phyloP scores from a whole-genome alignment of 345 rosid species.

The Diplotaxis tenuifolia region DNA sequence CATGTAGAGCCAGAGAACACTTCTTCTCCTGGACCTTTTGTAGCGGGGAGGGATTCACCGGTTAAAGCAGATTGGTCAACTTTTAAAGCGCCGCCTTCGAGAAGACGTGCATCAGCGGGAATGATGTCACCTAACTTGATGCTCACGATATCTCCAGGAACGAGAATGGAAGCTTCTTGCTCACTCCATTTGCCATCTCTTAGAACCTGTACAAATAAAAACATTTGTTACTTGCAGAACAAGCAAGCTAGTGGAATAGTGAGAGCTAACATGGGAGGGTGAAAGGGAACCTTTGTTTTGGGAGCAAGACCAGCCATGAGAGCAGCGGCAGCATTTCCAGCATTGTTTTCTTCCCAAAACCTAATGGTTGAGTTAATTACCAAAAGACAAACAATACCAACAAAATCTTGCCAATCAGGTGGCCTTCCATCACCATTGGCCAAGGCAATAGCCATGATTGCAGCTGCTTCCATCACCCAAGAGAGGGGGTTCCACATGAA shows the following conservation, averaged over 20 bases:
- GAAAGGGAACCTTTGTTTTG: background rate
- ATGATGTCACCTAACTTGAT: background rate
- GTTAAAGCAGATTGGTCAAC: background rate
- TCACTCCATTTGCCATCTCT: background rate
- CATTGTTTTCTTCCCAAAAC: background rate
- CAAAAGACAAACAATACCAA: background rate
- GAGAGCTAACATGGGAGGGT: background rate
- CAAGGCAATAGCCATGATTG: background rate
- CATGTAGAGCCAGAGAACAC: background rate
- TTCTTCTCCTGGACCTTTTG: background rate
- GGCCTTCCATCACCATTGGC: background rate
- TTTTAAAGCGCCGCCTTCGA: background rate
- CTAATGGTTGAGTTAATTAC: background rate
- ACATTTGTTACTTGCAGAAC: background rate
- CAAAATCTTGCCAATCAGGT: background rate
- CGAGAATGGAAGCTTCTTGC: background rate
- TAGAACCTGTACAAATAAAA: background rate
- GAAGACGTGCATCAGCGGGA: background rate
- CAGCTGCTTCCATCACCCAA: background rate
- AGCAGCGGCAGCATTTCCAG: background rate
- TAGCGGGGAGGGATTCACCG: background rate
- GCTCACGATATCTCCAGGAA: background rate
- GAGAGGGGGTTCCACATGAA: background rate
- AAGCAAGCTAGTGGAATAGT: background rate
- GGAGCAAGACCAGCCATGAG: conserved; percentile 1